Percentiles rank a stretch among this genome's conserved stretches.
These are phyloP conservation scores for Kodamaea neixiangensis DNA, from an alignment of 805 yeast genomes.

Conservation along the genomic window DNA sequence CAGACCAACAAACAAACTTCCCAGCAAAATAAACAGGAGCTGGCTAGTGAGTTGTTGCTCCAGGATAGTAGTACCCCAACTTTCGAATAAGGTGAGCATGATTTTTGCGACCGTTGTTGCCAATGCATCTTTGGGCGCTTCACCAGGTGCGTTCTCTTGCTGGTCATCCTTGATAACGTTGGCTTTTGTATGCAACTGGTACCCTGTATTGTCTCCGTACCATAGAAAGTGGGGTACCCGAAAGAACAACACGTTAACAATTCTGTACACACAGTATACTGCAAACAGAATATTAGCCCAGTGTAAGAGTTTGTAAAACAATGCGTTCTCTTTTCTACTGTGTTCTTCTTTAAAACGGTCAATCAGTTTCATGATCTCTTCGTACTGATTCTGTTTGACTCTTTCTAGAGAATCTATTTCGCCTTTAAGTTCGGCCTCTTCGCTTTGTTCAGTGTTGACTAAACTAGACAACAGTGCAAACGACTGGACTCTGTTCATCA, in stretches of 20 bases:
- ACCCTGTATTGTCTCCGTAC: constrained; percentile 6
- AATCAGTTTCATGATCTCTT: constrained; percentile 28
- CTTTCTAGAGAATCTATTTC: constrained; percentile 41
- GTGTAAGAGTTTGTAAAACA: constrained; percentile 8
- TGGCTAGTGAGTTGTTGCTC: constrained; percentile 46
- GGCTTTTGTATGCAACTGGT: constrained; percentile 4
- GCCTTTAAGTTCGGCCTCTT: constrained; percentile 34
- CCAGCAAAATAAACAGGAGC: constrained; percentile 54
- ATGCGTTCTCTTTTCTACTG: neutral
- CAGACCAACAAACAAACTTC: constrained; percentile 60
- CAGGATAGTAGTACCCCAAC: constrained; percentile 25
- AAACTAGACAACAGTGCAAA: constrained; percentile 36
- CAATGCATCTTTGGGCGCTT: constrained; percentile 43
- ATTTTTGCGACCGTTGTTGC: constrained; percentile 50
- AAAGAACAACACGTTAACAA: constrained; percentile 42
- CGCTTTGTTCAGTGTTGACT: constrained; percentile 19
- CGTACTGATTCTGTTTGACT: constrained; percentile 31
- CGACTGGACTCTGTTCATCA: constrained; percentile 43
- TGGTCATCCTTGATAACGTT: constrained; percentile 9
- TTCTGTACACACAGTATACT: constrained; percentile 51
- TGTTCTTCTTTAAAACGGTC: constrained; percentile 19
- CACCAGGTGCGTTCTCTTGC: constrained; percentile 6
- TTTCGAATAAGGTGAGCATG: constrained; percentile 26
- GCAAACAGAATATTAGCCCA: constrained; percentile 35
- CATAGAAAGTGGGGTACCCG: constrained; percentile 38